Percentiles rank a stretch among this genome's conserved stretches.
These are phyloP conservation scores for Eucalyptus albens DNA, from an alignment of 345 rosid species.

Conservation along the genomic window DNA sequence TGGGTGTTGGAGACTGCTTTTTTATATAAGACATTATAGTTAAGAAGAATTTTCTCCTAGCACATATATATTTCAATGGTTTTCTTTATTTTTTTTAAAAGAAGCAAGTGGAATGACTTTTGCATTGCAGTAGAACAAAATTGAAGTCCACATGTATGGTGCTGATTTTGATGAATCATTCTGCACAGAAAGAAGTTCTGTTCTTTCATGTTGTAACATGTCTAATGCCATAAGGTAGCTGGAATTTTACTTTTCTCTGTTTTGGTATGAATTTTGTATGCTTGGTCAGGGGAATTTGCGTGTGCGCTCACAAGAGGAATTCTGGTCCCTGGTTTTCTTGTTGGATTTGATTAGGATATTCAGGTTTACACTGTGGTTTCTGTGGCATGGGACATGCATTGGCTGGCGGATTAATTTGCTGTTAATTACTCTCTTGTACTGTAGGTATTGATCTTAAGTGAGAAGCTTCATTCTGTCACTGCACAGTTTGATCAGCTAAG, in stretches of 20 bases:
- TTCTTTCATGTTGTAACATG: not conserved
- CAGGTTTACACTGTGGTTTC: not conserved
- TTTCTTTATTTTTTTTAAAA: not conserved
- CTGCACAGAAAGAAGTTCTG: not conserved
- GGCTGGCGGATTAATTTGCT: not conserved
- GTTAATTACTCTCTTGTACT: not conserved
- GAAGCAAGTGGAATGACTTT: not conserved
- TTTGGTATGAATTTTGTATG: not conserved
- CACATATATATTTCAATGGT: not conserved
- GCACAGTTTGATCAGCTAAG: slow-evolving; percentile 79
- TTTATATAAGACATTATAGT: not conserved
- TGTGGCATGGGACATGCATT: not conserved
- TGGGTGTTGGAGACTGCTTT: not conserved
- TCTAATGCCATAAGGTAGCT: not conserved
- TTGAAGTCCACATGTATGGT: not conserved
- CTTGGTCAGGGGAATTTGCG: not conserved
- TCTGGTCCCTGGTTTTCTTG: not conserved
- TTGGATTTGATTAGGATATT: not conserved
- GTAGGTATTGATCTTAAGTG: slow-evolving; percentile 73
- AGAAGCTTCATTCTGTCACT: slow-evolving; percentile 85
- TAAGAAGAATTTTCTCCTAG: not conserved
- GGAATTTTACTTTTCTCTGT: not conserved
- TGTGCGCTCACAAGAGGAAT: not conserved
- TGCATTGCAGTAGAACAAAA: not conserved
- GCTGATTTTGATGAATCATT: not conserved